Conservation (phyloP, 176 grass and related monocot species). For the Aegilops sharonensis region DNA sequence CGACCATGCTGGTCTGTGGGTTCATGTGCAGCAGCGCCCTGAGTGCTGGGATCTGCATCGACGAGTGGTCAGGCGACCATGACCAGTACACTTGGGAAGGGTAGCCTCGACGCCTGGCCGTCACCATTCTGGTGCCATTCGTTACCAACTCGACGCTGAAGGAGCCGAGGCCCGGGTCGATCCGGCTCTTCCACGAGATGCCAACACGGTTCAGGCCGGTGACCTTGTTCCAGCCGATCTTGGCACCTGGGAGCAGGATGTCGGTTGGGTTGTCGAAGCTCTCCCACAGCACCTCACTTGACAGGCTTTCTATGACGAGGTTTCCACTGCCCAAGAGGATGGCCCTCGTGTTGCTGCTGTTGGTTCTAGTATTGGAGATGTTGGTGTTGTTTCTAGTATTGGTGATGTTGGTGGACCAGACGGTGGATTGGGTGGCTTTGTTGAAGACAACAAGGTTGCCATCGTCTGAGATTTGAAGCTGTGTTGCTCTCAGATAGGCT, state of each 20-base stretch:
- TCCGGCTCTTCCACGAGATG: not conserved
- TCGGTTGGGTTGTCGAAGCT: not conserved
- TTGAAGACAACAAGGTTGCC: slow-evolving; percentile 33
- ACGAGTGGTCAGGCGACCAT: not conserved
- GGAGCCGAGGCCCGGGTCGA: not conserved
- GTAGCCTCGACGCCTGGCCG: not conserved
- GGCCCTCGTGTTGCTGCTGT: not conserved
- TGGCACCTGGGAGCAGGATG: not conserved
- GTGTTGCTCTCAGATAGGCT: not conserved
- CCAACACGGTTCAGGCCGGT: not conserved
- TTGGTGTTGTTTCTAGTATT: too few species aligned
- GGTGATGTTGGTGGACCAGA: slow-evolving; percentile 29
- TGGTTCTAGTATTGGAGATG: not conserved
- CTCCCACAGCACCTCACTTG: not conserved
- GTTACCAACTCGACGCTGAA: not conserved
- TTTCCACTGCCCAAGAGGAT: slow-evolving; percentile 34
- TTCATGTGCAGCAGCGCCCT: not conserved
- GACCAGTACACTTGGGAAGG: not conserved
- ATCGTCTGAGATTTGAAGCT: slow-evolving; percentile 14
- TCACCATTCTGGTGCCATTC: not conserved
- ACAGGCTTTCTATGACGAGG: not conserved
- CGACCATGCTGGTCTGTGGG: not conserved
- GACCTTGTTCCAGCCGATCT: not conserved
- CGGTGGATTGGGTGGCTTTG: not conserved
- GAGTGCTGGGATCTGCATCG: slow-evolving; percentile 8